These are phyloP conservation scores for Pseudogymnoascus sp. DNA, from an alignment of 2,329 filamentous ascomycete species.

Conservation along the genomic window DNA sequence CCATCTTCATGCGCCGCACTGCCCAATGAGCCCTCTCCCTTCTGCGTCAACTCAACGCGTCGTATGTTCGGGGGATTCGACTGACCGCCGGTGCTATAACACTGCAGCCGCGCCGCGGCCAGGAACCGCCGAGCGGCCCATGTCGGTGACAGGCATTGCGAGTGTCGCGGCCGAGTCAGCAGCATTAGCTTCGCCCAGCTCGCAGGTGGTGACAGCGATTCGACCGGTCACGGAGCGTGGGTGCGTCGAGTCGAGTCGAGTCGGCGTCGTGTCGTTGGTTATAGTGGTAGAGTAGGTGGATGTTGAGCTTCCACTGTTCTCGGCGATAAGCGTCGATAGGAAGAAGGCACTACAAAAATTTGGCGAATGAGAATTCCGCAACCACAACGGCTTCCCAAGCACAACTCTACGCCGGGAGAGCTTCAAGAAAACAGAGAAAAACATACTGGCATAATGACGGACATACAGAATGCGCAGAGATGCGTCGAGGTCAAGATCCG, in stretches of 20 bases:
- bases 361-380: slow-evolving; percentile 6
- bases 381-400: neutral
- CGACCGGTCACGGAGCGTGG: neutral
- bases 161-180: slow-evolving; percentile 33
- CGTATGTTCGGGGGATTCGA: neutral
- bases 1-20: neutral
- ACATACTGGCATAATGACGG: slow-evolving; percentile 16
- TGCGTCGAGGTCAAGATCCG: slow-evolving; percentile 28
- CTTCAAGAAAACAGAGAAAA: neutral
- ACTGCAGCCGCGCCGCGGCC: slow-evolving; percentile 4
- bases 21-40: neutral
- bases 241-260: neutral
- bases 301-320: neutral
- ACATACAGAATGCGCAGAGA: slow-evolving; percentile 18
- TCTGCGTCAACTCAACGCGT: neutral
- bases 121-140: slow-evolving; percentile 30
- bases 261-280: neutral
- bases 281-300: neutral
- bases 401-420: neutral
- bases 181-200: slow-evolving; percentile 33
- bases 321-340: slow-evolving; percentile 6
- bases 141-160: slow-evolving; percentile 35
- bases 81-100: neutral
- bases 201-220: slow-evolving; percentile 20
- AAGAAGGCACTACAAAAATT: slow-evolving; percentile 4